A percentile compares a stretch with the other conserved stretches of the same genome.
Evolutionary conservation across 768 basidiomycete species (phyloP).

Genomic region (Phlegmacium glaucopus): DNA sequence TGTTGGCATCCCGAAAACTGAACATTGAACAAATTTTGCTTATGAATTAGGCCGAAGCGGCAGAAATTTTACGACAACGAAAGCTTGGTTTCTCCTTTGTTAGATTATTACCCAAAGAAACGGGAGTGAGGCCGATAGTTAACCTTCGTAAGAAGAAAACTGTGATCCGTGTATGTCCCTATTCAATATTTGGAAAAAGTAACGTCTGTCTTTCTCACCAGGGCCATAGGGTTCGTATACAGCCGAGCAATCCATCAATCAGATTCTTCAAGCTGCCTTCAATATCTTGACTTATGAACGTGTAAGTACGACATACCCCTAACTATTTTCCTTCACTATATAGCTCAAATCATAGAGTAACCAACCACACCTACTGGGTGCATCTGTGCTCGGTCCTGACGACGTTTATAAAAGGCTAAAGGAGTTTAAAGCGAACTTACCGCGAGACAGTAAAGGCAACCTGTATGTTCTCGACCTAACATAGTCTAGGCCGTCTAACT

Average conservation of each 20-base stretch:
- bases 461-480: conserved; percentile 38
- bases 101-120: conserved; percentile 90
- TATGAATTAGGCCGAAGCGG: conserved; percentile 50
- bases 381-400: conserved; percentile 78
- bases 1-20: not conserved
- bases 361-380: conserved; percentile 64
- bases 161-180: conserved; percentile 14
- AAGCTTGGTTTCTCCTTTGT: conserved; percentile 82
- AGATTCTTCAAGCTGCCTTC: conserved; percentile 80
- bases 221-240: conserved; percentile 25
- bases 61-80: conserved; percentile 65
- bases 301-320: conserved; percentile 35
- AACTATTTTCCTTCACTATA: not conserved
- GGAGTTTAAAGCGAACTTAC: conserved; percentile 56
- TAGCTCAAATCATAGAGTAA: conserved; percentile 42
- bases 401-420: conserved; percentile 80
- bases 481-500: not conserved
- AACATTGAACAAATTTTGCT: not conserved
- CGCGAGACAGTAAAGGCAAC: conserved; percentile 35
- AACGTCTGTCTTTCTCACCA: not conserved
- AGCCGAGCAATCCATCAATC: conserved; percentile 73
- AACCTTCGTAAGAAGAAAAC: conserved; percentile 65
- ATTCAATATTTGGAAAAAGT: not conserved
- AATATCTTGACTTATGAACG: conserved; percentile 87
- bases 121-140: conserved; percentile 91